These are phyloP conservation scores for Phaeosphaeriaceae sp. DNA, from an alignment of 2,329 filamentous ascomycete species.

Conservation along the genomic window DNA sequence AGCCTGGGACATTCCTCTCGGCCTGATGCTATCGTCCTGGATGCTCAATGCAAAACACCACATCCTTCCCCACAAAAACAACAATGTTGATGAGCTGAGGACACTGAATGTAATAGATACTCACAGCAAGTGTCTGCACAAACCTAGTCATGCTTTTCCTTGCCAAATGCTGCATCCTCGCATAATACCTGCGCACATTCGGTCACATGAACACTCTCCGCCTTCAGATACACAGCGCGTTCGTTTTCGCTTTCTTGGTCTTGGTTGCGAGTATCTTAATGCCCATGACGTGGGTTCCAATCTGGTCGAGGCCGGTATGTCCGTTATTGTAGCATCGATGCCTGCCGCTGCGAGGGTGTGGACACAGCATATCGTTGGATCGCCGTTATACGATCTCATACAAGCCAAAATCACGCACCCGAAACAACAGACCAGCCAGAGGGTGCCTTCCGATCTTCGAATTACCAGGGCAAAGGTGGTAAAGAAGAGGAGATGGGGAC, in stretches of 20 bases:
- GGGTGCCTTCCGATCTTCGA: background rate
- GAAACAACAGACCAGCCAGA: too few species aligned
- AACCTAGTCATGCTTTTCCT: background rate
- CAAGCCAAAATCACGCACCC: too few species aligned
- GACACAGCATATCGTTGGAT: background rate
- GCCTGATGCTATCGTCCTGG: too few species aligned
- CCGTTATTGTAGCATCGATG: background rate
- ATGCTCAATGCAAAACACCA: too few species aligned
- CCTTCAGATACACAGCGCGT: background rate
- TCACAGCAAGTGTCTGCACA: background rate
- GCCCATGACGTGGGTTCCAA: background rate
- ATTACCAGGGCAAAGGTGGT: background rate
- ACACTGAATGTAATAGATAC: too few species aligned
- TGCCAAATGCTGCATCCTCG: conserved; percentile 2
- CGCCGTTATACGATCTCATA: background rate
- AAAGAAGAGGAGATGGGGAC: background rate
- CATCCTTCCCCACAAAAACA: too few species aligned
- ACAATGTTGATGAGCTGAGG: too few species aligned
- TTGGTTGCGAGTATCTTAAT: background rate
- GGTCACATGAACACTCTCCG: background rate
- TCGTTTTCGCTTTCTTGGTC: background rate
- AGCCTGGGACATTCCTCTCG: background rate
- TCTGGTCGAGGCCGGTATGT: background rate
- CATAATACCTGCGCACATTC: conserved; percentile 6
- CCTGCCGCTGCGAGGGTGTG: background rate